Evolutionary conservation across 2,329 filamentous ascomycete genomes (phyloP), one percentile per base, ranked within the genome.

Genomic region (Penicillium hordei): DNA sequence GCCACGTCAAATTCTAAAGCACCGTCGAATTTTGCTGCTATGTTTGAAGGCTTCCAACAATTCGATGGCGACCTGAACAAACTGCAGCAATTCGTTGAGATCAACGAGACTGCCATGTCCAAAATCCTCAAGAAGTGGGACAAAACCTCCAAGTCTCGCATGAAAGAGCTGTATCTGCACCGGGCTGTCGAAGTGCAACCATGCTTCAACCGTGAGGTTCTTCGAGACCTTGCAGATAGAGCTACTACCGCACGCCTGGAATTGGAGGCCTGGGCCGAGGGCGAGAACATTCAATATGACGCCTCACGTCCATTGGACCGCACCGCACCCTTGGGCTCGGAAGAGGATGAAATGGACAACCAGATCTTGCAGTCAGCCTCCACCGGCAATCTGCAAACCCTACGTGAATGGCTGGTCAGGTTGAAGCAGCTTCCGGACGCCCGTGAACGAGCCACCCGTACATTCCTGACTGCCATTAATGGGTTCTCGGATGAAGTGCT

Each of bases 121-220:
- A 99, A 99, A 76, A 99, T 99, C 59, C 80, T 99, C 63, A 99
- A 99, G 79, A 99, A 99, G 85, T 99, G 94, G 94, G 94, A 99
- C 78, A 99, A 99, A 84, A 97, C 93, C 1, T 97, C 93, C 66
- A 99, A 97, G 83, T 97, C 93, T 51, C 93, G 93, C 75, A 97
- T 94, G 59, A 99, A 99, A 76, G 94, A 97, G 78, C 84, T 97
- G 40, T 99, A 97, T 72, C 86, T 99, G 36, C 95, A 95, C 10
- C 85, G 94, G 59, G 94, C 94, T 9, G 93, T 99, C 61, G 94
- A 99, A 75, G 93, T 97, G 8, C 94, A 97, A 70, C 94, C 94
- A 7, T 97, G 95, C 75, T 99, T 97, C 83, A 97, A 99, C 75
- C 88, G 93, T 45, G 91, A 95, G 64, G 92, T 97, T 66, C 96